These are phyloP conservation scores for Ricinus communis DNA, from an alignment of 345 rosid genomes.

Conservation along the genomic window DNA sequence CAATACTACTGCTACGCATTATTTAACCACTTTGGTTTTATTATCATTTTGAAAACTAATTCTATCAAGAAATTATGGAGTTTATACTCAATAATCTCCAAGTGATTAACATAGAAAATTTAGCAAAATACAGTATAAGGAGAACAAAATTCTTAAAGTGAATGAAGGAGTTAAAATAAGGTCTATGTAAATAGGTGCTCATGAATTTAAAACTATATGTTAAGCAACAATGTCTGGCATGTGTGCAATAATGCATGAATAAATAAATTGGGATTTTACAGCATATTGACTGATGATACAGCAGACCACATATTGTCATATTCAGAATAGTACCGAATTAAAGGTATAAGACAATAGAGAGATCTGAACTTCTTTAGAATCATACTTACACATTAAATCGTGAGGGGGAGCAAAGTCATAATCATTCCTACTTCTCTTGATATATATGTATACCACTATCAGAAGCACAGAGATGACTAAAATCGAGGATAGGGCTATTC, in stretches of 20 bases:
- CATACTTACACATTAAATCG: slow-evolving; percentile 79
- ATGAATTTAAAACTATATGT: not conserved
- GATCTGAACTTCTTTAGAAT: slow-evolving; percentile 1
- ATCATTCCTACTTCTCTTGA: slow-evolving; percentile 66
- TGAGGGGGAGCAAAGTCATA: slow-evolving; percentile 92
- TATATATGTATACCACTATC: slow-evolving; percentile 53
- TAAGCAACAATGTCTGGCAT: not conserved
- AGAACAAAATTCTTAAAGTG: not conserved
- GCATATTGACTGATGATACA: not conserved
- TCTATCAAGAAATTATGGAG: not conserved
- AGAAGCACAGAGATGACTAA: slow-evolving; percentile 42
- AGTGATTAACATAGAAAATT: not conserved
- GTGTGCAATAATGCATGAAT: not conserved
- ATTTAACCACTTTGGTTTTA: not conserved
- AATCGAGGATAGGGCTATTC: slow-evolving; percentile 57
- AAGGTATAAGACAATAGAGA: not conserved
- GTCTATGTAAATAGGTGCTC: not conserved
- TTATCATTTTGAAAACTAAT: not conserved
- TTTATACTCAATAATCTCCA: not conserved
- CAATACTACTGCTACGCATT: not conserved
- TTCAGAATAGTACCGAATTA: too few relatives aligned
- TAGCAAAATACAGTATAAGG: not conserved
- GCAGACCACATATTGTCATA: not conserved
- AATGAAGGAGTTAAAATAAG: not conserved
- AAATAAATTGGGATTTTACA: not conserved